Evolutionary conservation across 106 monocot species (phyloP).

Genomic region (Dioscorea dumetorum): DNA sequence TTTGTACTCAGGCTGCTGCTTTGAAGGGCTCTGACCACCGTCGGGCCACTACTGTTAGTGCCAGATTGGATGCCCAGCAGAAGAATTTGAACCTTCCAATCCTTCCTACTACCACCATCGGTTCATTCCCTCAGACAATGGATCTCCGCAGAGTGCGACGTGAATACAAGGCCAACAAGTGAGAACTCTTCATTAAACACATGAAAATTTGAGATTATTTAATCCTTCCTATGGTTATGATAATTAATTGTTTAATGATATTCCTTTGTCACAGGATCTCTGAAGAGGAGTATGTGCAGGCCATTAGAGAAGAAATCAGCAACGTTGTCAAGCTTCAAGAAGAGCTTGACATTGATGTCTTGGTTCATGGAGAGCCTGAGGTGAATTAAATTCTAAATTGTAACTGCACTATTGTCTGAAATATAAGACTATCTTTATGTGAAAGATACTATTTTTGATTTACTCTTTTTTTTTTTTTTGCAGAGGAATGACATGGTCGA

Average conservation of each 20-base stretch:
- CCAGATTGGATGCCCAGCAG: constrained; percentile 35
- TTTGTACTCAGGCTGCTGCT: constrained; percentile 24
- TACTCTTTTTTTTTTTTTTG: not conserved
- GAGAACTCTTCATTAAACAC: not conserved
- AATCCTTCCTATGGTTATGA: not conserved
- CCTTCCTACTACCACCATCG: constrained; percentile 44
- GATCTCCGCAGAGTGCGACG: constrained; percentile 39
- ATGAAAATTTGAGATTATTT: not conserved
- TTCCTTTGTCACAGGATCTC: not conserved
- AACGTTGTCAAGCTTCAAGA: constrained; percentile 36
- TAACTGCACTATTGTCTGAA: not conserved
- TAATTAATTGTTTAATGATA: not conserved
- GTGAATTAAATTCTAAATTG: constrained; percentile 8
- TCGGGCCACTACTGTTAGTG: constrained; percentile 34
- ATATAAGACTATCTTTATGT: too few relatives aligned
- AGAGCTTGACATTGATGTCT: constrained; percentile 4
- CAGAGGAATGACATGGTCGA: constrained; percentile 67
- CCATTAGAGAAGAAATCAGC: constrained; percentile 1
- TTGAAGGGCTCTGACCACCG: constrained; percentile 39
- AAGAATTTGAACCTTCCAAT: constrained; percentile 45
- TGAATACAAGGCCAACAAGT: constrained; percentile 78
- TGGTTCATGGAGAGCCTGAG: constrained; percentile 66
- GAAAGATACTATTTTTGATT: not conserved
- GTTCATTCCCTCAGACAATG: constrained; percentile 50
- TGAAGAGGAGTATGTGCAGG: constrained; percentile 3